These are phyloP conservation scores for Elasticomyces elasticus DNA, from an alignment of 495 filamentous ascomycete genomes.

Conservation along the genomic window DNA sequence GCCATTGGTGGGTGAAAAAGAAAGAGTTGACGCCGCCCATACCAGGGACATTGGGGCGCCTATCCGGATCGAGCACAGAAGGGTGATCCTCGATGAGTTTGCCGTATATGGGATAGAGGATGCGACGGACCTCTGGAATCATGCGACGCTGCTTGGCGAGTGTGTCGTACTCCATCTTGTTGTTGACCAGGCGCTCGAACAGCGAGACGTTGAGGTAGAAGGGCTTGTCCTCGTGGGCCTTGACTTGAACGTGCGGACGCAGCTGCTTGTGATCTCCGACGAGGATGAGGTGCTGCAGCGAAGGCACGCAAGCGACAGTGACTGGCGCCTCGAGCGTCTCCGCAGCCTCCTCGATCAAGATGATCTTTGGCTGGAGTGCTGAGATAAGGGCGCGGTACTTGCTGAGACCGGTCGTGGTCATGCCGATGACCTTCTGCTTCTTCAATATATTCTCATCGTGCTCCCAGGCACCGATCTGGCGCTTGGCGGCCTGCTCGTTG, in stretches of 20 bases:
- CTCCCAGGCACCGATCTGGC: slow-evolving; percentile 49
- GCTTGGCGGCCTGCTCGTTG: slow-evolving; percentile 29
- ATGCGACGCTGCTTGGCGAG: slow-evolving; percentile 58
- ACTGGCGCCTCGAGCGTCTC: slow-evolving; percentile 61
- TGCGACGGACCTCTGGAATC: slow-evolving; percentile 58
- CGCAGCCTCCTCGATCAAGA: slow-evolving; percentile 69
- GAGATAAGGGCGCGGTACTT: slow-evolving; percentile 73
- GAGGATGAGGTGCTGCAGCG: slow-evolving; percentile 61
- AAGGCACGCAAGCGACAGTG: slow-evolving; percentile 53
- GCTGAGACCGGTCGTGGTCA: slow-evolving; percentile 77
- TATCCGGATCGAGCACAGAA: slow-evolving; percentile 41
- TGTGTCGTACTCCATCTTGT: slow-evolving; percentile 52
- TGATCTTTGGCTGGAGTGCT: slow-evolving; percentile 53
- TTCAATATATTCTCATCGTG: slow-evolving; percentile 41
- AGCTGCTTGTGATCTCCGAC: slow-evolving; percentile 72
- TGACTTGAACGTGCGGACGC: slow-evolving; percentile 49
- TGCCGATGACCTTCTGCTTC: slow-evolving; percentile 52
- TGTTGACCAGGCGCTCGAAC: slow-evolving; percentile 67
- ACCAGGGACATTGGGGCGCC: slow-evolving; percentile 56
- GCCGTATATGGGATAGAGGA: slow-evolving; percentile 59
- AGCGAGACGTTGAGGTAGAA: slow-evolving; percentile 59
- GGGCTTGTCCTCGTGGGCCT: slow-evolving; percentile 43
- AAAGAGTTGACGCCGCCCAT: slow-evolving; percentile 64
- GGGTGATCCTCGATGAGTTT: slow-evolving; percentile 56
- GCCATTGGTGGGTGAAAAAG: slow-evolving; percentile 64